Base-by-base conservation (phyloP, 2,329 filamentous ascomycete genomes). In the Akanthomyces dipterigenus region DNA sequence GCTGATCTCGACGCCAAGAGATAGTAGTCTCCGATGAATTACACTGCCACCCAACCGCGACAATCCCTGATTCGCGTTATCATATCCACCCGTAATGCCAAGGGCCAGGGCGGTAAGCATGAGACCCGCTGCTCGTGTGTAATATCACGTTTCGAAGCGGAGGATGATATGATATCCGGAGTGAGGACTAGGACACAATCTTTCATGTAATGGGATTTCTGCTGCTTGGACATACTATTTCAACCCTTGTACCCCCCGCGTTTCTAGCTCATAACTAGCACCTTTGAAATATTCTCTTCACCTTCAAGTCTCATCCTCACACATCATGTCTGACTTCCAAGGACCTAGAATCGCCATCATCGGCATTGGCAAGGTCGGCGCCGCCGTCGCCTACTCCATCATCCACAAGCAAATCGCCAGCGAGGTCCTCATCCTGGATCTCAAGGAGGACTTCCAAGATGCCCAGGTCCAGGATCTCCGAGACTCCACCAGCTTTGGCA, bases 381-480 rank as follows among this genome's bases (percentile, higher is more conserved):
- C 76, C 16, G 80, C 79, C 3, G 76, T 79, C 55, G 80, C 80
- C 24, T 80, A 80, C 64, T 77, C 78, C 5, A 74, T 84, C 3
- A 77, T 83, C 61, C 73, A 82, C 7, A 74, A 76, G 62, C 78
- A 77, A n/a, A 71, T 82, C 45, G 78, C 77, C 26, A 72, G 71
- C 60, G 80, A 84, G 63, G 72, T 84, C 12, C 75, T 84, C n/a
- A 72, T 84, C 3, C 78, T 83, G 22, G 82, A 85, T 65, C 74
- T 76, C 28, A 77, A 82, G 63, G 72, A 73, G 36, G 71, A 73
- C 4, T 64, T 78, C 28, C 72, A 80, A 60, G 74, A 80, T 67
- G 80, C 74, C 28, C 80, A 81, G 70, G 79, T 82, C 3, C 73
- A 76, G 55, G 82, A 85, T 68, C 76, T 84, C 16, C 73, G 74